Base-by-base conservation (phyloP, 768 basidiomycete genomes). In the Lepiota venenata region DNA sequence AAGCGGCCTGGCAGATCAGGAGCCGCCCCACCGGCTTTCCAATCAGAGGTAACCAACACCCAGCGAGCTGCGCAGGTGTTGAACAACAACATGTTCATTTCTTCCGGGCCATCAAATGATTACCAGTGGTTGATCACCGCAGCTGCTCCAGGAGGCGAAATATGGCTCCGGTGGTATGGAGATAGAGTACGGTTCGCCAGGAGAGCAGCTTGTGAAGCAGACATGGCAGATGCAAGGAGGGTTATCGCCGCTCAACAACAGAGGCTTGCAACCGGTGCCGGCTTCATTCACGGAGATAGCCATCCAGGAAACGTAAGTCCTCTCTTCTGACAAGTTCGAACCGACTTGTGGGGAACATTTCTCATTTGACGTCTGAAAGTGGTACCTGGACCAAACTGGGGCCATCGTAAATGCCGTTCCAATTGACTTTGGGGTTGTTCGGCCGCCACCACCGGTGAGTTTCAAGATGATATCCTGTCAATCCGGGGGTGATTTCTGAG, bases 141-240 rank as follows among this genome's bases (percentile, higher is more conserved):
- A 43, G 35, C 50, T 35, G 43, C 43, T 41, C 42, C 50, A 36
- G 50, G 40, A 36, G 50, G 50, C 4, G 41, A 52, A n/a, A 10
- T 52, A 5, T 43, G 15, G 1, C 6, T 3, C 4, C n/a, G 50
- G 29, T 52, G 42, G 50, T 14, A 36, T 20, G 6, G 0, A 8
- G 3, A 21, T 15, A 25, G 3, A 5, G 18, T n/a, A 0, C 32
- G 37, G n/a, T 52, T 52, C 29, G 41, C 50, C 41, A 52, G 32
- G 21, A 52, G 25, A 42, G 44, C 42, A 32, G 50, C 41, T 1
- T 52, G 50, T 21, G 29, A 52, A 14, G 50, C 32, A 9, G 50
- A 52, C 21, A 25, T 52, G 21, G 16, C 11, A n/a, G 50, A 21
- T 52, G 50, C 50, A n/a, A 4, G 12, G 27, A 20, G 4, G 29